Base-by-base conservation (phyloP, 495 filamentous ascomycete species). In the Beverwykella pulmonaria region DNA sequence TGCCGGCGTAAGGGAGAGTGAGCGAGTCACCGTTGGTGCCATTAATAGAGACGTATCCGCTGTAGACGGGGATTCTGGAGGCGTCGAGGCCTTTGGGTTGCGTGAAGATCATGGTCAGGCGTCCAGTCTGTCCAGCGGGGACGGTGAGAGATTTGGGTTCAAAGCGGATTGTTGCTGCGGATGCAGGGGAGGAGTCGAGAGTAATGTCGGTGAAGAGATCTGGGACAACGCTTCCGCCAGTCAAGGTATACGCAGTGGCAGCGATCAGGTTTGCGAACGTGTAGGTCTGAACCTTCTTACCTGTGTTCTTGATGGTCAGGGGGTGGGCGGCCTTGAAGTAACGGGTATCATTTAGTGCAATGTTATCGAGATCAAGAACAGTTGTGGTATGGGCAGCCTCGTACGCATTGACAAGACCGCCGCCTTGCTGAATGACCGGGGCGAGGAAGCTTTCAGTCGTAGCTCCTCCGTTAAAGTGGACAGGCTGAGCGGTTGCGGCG, bases 371-470 rank as follows among this genome's bases (percentile, higher is more conserved):
- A 70, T 78, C 80, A 53, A 86, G 74, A 15, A 82, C 74, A 4
- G 82, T 85, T 6, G 79, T 82, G 14, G 81, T 75, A 64, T 82
- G 79, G n/a, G 84, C 81, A 23, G 82, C 82, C 34, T 85, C 81
- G 68, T 80, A 82, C 9, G 83, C 84, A 65, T 87, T 81, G 32
- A 87, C 74, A 22, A 86, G 75, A 15, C 85, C 85, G 41, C 71
- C 81, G 20, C 85, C 85, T 65, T 86, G 83, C 65, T 88, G 84
- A 3, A 79, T 69, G 7, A 87, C 81, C 0, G 85, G 82, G 0
- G 82, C 83, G 7, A 85, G 77, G 41, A 77, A 73, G 10, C 75
- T 59, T 19, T 71, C 61, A 48, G 74, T 74, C 0, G 75, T 73
- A 32, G 57, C 53, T 10, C 84, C 84, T 25, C 82, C 78, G 25